These are phyloP conservation scores for Hypocreales sp. DNA, from an alignment of 2,329 filamentous ascomycete genomes.

Conservation along the genomic window DNA sequence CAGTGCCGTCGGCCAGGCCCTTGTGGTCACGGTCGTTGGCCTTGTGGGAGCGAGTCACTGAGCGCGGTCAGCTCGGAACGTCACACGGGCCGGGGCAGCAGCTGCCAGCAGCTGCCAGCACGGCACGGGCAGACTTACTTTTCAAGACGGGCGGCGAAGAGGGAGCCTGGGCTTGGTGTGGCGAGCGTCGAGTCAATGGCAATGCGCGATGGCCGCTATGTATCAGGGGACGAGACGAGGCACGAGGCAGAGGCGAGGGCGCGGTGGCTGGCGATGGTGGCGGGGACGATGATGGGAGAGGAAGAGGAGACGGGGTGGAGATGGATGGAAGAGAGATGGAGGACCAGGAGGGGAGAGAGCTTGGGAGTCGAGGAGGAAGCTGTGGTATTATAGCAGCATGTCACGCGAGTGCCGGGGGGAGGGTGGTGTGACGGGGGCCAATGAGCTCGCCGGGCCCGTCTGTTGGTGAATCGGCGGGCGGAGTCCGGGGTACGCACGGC, in stretches of 20 bases:
- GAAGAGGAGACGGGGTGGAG: slow-evolving; percentile 2
- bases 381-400: slow-evolving; percentile 8
- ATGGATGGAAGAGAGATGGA: neutral
- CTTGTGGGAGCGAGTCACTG: slow-evolving; percentile 98
- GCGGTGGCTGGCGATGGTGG: too few species aligned
- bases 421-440: neutral
- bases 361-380: slow-evolving; percentile 4
- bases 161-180: too few species aligned
- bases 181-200: too few species aligned
- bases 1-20: slow-evolving; percentile 59
- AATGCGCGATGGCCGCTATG: too few species aligned
- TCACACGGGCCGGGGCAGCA: too few species aligned
- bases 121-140: slow-evolving; percentile 5
- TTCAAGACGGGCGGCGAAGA: too few species aligned
- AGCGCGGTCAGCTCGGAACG: too few species aligned
- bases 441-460: too few species aligned
- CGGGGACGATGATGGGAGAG: too few species aligned
- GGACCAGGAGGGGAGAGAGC: neutral
- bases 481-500: too few species aligned
- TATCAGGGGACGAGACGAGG: slow-evolving; percentile 1
- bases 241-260: neutral
- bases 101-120: too few species aligned
- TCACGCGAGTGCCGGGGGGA: slow-evolving; percentile 8
- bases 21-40: slow-evolving; percentile 84
- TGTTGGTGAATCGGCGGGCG: too few species aligned